Percentiles rank a stretch among this genome's conserved stretches.
Conservation (phyloP, 768 basidiomycete species). For the Termitomyces sp. region DNA sequence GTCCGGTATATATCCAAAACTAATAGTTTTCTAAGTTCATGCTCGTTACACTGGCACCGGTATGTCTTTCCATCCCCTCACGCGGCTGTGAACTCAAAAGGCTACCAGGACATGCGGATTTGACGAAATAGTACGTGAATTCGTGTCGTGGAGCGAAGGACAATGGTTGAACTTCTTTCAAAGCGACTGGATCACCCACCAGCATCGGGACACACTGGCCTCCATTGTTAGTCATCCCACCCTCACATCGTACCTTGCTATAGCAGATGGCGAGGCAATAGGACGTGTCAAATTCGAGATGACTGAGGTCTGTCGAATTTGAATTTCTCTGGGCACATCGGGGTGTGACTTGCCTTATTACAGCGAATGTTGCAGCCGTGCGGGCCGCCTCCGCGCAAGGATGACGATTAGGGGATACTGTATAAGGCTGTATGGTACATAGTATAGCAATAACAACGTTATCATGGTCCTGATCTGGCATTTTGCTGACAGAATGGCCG, state of each 20-base stretch:
- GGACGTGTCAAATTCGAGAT: slow-evolving; percentile 91
- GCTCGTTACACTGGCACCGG: slow-evolving; percentile 96
- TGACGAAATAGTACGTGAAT: slow-evolving; percentile 85
- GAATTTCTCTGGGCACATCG: slow-evolving; percentile 5
- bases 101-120: slow-evolving; percentile 82
- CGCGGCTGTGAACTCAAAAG: slow-evolving; percentile 7
- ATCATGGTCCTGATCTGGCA: neutral
- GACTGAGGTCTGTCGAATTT: slow-evolving; percentile 68
- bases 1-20: slow-evolving; percentile 9
- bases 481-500: slow-evolving; percentile 14
- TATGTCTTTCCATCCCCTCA: slow-evolving; percentile 30
- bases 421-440: neutral
- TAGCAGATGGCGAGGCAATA: slow-evolving; percentile 93
- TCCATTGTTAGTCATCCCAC: slow-evolving; percentile 92
- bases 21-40: slow-evolving; percentile 59
- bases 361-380: slow-evolving; percentile 95
- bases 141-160: slow-evolving; percentile 7
- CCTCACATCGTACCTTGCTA: slow-evolving; percentile 80
- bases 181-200: slow-evolving; percentile 97
- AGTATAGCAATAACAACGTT: slow-evolving; percentile 1
- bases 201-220: slow-evolving; percentile 92
- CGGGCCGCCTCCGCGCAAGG: slow-evolving; percentile 87
- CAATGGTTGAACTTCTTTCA: slow-evolving; percentile 13
- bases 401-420: slow-evolving; percentile 55
- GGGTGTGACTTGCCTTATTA: slow-evolving; percentile 6